Conservation (phyloP, 2,329 filamentous ascomycete genomes). For the Stachybotrys echinatus region DNA sequence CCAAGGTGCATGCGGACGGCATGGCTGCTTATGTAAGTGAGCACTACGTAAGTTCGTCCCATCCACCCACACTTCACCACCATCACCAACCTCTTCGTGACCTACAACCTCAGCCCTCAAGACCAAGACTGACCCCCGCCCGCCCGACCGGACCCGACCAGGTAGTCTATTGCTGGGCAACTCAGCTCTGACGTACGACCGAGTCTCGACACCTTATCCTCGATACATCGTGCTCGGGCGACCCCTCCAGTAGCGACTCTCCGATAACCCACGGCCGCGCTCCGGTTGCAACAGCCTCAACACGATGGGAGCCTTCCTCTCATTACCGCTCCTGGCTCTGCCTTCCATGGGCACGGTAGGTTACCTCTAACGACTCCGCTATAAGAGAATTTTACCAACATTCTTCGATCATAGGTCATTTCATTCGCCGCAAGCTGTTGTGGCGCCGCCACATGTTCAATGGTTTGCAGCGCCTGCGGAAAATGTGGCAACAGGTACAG, state of each 20-base stretch:
- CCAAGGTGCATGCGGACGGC: too few relatives aligned
- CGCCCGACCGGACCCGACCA: too few relatives aligned
- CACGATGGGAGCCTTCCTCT: constrained; percentile 84
- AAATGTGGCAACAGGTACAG: constrained; percentile 90
- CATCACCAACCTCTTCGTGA: too few relatives aligned
- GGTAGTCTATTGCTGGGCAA: too few relatives aligned
- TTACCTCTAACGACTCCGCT: constrained; percentile 12
- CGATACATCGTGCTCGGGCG: too few relatives aligned
- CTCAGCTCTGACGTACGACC: too few relatives aligned
- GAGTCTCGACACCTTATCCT: neutral
- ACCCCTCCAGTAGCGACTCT: neutral
- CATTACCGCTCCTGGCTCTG: constrained; percentile 81
- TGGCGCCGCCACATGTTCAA: constrained; percentile 92
- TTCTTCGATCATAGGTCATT: constrained; percentile 50
- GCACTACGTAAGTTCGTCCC: too few relatives aligned
- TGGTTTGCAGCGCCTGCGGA: constrained; percentile 90
- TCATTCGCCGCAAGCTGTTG: constrained; percentile 87
- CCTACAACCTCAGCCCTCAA: too few relatives aligned
- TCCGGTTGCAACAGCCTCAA: neutral
- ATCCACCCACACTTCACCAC: too few relatives aligned
- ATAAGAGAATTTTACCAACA: neutral
- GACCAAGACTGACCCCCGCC: too few relatives aligned
- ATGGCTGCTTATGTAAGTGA: too few relatives aligned
- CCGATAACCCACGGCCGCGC: neutral
- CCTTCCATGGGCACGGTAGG: constrained; percentile 82